phyloP scores from a whole-genome alignment of 495 filamentous ascomycete species.

The Tuber calosporum region DNA sequence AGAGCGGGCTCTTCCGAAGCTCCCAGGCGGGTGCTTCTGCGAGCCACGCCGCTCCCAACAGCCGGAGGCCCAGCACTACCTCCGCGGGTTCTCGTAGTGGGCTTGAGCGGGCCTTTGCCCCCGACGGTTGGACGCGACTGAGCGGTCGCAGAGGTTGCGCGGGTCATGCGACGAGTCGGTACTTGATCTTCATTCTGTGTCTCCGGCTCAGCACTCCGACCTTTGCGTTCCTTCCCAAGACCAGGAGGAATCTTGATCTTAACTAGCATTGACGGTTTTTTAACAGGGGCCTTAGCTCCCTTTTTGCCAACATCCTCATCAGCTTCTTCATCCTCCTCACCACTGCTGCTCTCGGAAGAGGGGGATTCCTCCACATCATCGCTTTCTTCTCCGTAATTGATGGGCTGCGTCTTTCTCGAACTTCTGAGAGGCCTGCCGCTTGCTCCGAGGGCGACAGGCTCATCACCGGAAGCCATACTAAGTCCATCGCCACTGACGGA shows the following conservation, averaged over 20 bases:
- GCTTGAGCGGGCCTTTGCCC: constrained; percentile 33
- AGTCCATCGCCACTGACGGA: constrained; percentile 30
- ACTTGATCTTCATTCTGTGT: constrained; percentile 6
- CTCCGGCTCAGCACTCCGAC: constrained; percentile 8
- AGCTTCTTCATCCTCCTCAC: constrained; percentile 27
- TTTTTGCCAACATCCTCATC: constrained; percentile 30
- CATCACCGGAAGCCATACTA: constrained; percentile 29
- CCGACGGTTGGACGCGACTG: constrained; percentile 26
- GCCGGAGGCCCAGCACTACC: constrained; percentile 33
- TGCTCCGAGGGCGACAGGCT: constrained; percentile 26
- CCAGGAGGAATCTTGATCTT: constrained; percentile 24
- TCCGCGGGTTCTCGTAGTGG: constrained; percentile 21
- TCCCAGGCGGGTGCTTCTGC: constrained; percentile 34
- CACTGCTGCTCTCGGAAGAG: constrained; percentile 7
- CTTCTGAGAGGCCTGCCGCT: constrained; percentile 35
- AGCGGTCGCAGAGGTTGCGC: constrained; percentile 37
- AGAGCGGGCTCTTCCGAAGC: constrained; percentile 32
- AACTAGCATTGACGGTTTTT: constrained; percentile 26
- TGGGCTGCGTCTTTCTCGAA: constrained; percentile 24
- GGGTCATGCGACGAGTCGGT: constrained; percentile 22
- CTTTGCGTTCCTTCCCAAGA: constrained; percentile 4
- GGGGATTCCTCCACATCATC: constrained; percentile 30
- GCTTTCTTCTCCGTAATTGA: constrained; percentile 34
- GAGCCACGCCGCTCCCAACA: constrained; percentile 18
- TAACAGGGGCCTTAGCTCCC: constrained; percentile 19